phyloP scores from a whole-genome alignment of 352 stramenopile species.

The Pythium rhizo-oryzae region DNA sequence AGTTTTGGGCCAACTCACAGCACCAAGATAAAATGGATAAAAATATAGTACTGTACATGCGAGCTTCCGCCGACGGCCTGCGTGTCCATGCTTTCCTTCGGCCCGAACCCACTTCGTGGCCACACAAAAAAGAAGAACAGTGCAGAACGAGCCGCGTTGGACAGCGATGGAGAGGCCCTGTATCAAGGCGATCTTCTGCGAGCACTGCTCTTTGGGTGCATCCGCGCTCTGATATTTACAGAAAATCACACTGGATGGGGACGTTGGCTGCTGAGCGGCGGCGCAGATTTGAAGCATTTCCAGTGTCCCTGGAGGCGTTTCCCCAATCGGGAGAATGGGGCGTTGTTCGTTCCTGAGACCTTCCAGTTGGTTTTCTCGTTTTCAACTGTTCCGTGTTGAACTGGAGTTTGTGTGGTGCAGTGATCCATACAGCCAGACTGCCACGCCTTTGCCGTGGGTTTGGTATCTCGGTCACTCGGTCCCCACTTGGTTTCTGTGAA shows the following conservation, averaged over 20 bases:
- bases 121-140: slow-evolving; percentile 1
- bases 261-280: too few species aligned
- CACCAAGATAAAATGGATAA: too few species aligned
- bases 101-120: neutral
- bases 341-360: neutral
- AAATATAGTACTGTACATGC: neutral
- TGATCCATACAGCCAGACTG: neutral
- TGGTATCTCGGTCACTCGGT: neutral
- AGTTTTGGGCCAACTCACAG: too few species aligned
- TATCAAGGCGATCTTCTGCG: neutral
- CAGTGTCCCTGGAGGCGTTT: too few species aligned
- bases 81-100: neutral
- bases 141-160: slow-evolving; percentile 1
- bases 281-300: too few species aligned
- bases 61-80: neutral
- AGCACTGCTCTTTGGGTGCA: neutral
- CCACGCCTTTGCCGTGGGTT: neutral
- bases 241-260: neutral
- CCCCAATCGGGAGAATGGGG: neutral
- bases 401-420: neutral
- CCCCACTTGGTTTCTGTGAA: slow-evolving; percentile 17
- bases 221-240: neutral
- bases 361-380: slow-evolving; percentile 7
- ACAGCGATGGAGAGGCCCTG: neutral
- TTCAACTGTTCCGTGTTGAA: neutral